A percentile compares a stretch with the other conserved stretches of the same genome.
phyloP scores from a whole-genome alignment of 306 rosid species.

The Trichosanthes truncata region DNA sequence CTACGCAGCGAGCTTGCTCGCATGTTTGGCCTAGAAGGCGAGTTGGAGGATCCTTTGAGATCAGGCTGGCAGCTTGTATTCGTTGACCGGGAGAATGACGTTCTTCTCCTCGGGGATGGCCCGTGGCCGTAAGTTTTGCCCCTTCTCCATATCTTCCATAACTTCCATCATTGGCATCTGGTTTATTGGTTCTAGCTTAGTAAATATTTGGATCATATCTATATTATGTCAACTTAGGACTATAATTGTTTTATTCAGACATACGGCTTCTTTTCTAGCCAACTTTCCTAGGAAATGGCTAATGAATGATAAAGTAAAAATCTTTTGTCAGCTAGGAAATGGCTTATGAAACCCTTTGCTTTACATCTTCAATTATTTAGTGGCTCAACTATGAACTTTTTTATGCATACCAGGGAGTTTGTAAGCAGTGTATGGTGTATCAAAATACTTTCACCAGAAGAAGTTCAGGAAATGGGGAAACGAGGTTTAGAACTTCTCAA shows the following conservation, averaged over 20 bases:
- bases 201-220: not conserved
- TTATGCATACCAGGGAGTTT: constrained; percentile 61
- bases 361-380: not conserved
- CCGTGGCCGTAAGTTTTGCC: constrained; percentile 46
- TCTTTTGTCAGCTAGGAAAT: not conserved
- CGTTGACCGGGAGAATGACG: constrained; percentile 88
- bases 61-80: constrained; percentile 99
- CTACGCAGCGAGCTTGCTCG: constrained; percentile 83
- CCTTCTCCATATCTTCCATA: not conserved
- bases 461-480: constrained; percentile 90
- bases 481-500: constrained; percentile 60
- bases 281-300: not conserved
- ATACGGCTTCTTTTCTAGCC: not conserved
- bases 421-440: constrained; percentile 90
- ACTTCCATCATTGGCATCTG: not conserved
- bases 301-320: not conserved
- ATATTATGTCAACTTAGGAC: not conserved
- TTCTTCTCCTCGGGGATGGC: constrained; percentile 85
- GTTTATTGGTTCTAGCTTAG: not conserved
- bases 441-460: constrained; percentile 91
- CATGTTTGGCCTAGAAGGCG: constrained; percentile 78
- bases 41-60: constrained; percentile 88
- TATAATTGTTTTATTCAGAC: not conserved
- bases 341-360: not conserved
- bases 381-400: not conserved